Conservation (phyloP, 129 eudicot genomes). For the Lactuca sativa region DNA sequence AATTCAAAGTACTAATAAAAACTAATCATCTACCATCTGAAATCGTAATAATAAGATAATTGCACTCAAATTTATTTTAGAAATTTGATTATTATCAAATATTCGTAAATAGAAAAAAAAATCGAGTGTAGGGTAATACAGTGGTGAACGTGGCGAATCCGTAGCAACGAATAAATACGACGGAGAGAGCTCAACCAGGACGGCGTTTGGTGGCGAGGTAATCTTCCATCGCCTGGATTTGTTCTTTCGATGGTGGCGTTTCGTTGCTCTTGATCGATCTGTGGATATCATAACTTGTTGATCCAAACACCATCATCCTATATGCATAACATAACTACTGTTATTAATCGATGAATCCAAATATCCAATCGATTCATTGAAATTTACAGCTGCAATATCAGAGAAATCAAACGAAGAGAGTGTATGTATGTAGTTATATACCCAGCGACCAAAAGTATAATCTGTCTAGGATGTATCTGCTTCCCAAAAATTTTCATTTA, state of each 20-base stretch:
- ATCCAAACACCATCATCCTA: slow-evolving; percentile 52
- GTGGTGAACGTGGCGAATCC: slow-evolving; percentile 22
- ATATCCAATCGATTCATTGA: neutral
- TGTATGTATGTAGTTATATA: slow-evolving; percentile 12
- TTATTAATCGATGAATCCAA: slow-evolving; percentile 1
- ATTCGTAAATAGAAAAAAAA: neutral
- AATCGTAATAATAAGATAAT: too few relatives aligned
- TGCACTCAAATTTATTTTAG: too few relatives aligned
- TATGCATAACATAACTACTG: neutral
- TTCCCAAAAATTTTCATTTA: slow-evolving; percentile 64
- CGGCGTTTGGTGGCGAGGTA: slow-evolving; percentile 55
- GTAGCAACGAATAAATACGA: neutral
- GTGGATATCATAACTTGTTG: slow-evolving; percentile 72
- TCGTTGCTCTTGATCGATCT: slow-evolving; percentile 74
- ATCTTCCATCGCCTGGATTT: slow-evolving; percentile 64
- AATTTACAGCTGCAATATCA: neutral
- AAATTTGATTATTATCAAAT: too few relatives aligned
- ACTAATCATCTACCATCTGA: too few relatives aligned
- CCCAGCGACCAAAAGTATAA: slow-evolving; percentile 57
- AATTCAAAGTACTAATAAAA: too few relatives aligned
- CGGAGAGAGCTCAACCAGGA: slow-evolving; percentile 20
- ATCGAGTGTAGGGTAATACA: neutral
- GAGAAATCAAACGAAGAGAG: slow-evolving; percentile 1
- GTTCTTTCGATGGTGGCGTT: slow-evolving; percentile 52
- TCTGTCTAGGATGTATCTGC: slow-evolving; percentile 52